Conservation (phyloP, 2,329 filamentous ascomycete genomes). For the Colletotrichum salicis region DNA sequence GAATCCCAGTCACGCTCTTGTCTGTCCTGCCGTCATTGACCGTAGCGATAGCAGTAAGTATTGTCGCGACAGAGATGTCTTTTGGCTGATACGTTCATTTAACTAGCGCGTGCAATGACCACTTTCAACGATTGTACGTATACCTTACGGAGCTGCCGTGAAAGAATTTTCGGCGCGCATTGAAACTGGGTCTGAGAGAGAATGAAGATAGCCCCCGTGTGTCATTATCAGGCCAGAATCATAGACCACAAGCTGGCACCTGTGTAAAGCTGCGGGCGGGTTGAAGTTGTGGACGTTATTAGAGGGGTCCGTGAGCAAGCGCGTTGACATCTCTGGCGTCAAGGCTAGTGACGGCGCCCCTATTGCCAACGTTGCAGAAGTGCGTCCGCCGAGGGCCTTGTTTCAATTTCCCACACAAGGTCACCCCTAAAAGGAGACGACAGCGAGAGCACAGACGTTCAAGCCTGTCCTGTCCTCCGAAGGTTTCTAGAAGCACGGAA, state of each 20-base stretch:
- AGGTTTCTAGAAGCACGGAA: slow-evolving; percentile 36
- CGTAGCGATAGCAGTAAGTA: background rate
- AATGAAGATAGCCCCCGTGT: slow-evolving; percentile 9
- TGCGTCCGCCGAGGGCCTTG: slow-evolving; percentile 26
- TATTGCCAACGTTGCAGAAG: slow-evolving; percentile 32
- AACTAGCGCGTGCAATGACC: slow-evolving; percentile 27
- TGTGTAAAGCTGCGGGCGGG: slow-evolving; percentile 21
- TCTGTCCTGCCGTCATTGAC: background rate
- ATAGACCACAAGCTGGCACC: slow-evolving; percentile 16
- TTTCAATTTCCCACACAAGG: slow-evolving; percentile 34
- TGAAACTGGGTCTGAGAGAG: slow-evolving; percentile 25
- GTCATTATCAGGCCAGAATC: slow-evolving; percentile 30
- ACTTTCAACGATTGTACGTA: slow-evolving; percentile 1
- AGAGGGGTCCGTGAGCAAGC: slow-evolving; percentile 16
- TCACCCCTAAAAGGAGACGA: slow-evolving; percentile 28
- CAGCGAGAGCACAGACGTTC: slow-evolving; percentile 35
- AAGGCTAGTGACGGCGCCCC: slow-evolving; percentile 8
- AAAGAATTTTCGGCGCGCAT: slow-evolving; percentile 15
- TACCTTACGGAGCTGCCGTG: slow-evolving; percentile 27
- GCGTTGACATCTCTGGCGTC: slow-evolving; percentile 18
- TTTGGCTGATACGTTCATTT: slow-evolving; percentile 31
- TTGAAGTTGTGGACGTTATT: slow-evolving; percentile 3
- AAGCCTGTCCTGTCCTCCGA: slow-evolving; percentile 2
- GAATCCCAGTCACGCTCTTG: too few relatives aligned
- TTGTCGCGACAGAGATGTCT: background rate